Evolutionary conservation across 2,329 filamentous ascomycete species (phyloP).

Genomic region (Trichoderma koningii): DNA sequence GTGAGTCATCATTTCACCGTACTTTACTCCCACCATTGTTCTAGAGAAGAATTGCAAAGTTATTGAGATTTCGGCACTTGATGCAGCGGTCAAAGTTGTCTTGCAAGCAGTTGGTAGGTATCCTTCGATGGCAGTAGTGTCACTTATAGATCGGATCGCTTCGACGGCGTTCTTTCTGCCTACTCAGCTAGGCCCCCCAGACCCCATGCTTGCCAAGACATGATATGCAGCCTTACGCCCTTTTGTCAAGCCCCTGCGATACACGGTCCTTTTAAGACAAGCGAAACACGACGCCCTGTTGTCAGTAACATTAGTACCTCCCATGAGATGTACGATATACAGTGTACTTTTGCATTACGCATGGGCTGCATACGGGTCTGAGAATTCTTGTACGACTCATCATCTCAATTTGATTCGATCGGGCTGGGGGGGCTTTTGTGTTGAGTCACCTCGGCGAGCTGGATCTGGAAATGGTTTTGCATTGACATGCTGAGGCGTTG

Average conservation of each 20-base stretch:
- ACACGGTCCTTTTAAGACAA: too few species aligned
- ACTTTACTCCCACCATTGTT: too few species aligned
- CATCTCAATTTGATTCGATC: conserved; percentile 3
- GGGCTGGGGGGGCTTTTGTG: not conserved
- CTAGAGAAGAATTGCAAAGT: too few species aligned
- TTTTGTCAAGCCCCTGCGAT: not conserved
- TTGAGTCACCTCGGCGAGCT: not conserved
- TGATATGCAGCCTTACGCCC: conserved; percentile 18
- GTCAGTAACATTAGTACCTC: not conserved
- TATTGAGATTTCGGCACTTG: too few species aligned
- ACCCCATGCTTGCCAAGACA: not conserved
- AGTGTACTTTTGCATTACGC: not conserved
- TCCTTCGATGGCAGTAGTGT: not conserved
- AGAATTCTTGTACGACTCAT: too few species aligned
- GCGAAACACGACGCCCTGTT: not conserved
- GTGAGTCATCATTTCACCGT: too few species aligned
- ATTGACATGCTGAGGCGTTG: not conserved
- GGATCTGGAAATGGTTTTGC: not conserved
- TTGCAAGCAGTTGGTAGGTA: too few species aligned
- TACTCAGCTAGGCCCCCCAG: not conserved
- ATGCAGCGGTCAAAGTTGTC: too few species aligned
- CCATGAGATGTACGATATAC: too few species aligned
- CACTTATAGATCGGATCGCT: not conserved
- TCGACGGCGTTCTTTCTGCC: conserved; percentile 6
- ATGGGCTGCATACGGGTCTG: not conserved